phyloP scores from a whole-genome alignment of 2,329 filamentous ascomycete species.

The Talaromyces sp. region DNA sequence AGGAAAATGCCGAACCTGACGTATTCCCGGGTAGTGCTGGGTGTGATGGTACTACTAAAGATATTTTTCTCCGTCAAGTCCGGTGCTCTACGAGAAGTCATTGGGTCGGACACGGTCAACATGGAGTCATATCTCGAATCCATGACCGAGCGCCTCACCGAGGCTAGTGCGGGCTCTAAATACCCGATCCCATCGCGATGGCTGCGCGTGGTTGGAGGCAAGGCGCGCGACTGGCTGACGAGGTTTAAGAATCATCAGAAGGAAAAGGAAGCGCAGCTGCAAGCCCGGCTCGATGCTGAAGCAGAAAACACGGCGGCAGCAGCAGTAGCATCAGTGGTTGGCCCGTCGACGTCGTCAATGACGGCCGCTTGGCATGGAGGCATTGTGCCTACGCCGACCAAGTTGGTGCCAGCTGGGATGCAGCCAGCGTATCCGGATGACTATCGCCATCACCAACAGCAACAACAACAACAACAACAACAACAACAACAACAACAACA shows the following conservation, averaged over 20 bases:
- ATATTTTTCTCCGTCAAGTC: slow-evolving; percentile 29
- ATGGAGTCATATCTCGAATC: slow-evolving; percentile 26
- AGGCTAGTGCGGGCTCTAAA: slow-evolving; percentile 27
- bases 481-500: too few species aligned
- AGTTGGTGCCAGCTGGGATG: neutral
- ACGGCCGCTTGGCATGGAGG: slow-evolving; percentile 9
- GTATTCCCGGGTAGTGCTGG: slow-evolving; percentile 27
- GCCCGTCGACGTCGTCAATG: slow-evolving; percentile 1
- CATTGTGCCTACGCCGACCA: slow-evolving; percentile 4
- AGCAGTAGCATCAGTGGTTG: neutral
- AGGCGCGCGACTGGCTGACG: slow-evolving; percentile 28
- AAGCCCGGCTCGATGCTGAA: neutral
- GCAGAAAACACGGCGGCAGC: neutral
- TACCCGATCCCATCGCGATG: slow-evolving; percentile 30
- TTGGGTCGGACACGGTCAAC: slow-evolving; percentile 24
- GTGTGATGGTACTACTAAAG: slow-evolving; percentile 28
- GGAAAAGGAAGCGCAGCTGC: slow-evolving; percentile 9
- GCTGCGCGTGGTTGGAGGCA: slow-evolving; percentile 26
- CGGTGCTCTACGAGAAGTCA: slow-evolving; percentile 25
- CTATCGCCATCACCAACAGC: neutral
- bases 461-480: neutral
- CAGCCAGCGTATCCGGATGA: slow-evolving; percentile 1
- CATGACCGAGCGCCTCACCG: slow-evolving; percentile 23
- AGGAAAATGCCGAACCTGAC: slow-evolving; percentile 28
- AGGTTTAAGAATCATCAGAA: slow-evolving; percentile 21